Percentiles rank a stretch among this genome's conserved stretches.
Evolutionary conservation across 352 stramenopile species (phyloP).

Genomic region (Aphanomyces cochlioides): DNA sequence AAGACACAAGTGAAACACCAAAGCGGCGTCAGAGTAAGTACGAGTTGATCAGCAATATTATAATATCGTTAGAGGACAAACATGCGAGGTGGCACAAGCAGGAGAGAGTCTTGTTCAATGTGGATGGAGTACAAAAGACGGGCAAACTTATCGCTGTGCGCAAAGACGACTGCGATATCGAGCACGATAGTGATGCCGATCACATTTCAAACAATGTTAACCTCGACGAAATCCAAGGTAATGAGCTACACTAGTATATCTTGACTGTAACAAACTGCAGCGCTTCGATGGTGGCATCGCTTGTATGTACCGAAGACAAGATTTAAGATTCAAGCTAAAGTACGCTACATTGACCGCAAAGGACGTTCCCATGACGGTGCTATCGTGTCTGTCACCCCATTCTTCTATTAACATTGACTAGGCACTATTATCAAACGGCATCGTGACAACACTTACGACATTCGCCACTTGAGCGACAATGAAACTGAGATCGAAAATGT

Average conservation of each 20-base stretch:
- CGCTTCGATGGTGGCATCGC: constrained; percentile 9
- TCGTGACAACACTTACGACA: constrained; percentile 9
- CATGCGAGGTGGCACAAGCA: neutral
- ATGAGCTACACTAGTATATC: neutral
- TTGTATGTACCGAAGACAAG: neutral
- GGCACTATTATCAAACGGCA: constrained; percentile 7
- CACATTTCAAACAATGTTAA: neutral
- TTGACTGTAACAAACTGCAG: neutral
- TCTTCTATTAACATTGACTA: neutral
- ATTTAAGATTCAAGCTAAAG: constrained; percentile 17
- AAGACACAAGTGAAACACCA: neutral
- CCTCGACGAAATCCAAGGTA: neutral
- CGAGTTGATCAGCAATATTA: neutral
- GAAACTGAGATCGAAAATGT: constrained; percentile 10
- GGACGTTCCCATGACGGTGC: constrained; percentile 10
- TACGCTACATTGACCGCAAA: constrained; percentile 17
- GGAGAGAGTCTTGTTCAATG: neutral
- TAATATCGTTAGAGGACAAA: neutral
- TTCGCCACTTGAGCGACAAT: constrained; percentile 16
- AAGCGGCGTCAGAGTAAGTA: neutral
- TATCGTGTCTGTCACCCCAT: neutral
- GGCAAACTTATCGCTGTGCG: neutral
- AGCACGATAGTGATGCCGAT: constrained; percentile 14
- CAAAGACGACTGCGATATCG: constrained; percentile 11
- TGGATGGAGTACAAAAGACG: neutral